Percentiles rank a stretch among this genome's conserved stretches.
Evolutionary conservation across 2,329 filamentous ascomycete species (phyloP).

Genomic region (Chaetomiaceae sp.): DNA sequence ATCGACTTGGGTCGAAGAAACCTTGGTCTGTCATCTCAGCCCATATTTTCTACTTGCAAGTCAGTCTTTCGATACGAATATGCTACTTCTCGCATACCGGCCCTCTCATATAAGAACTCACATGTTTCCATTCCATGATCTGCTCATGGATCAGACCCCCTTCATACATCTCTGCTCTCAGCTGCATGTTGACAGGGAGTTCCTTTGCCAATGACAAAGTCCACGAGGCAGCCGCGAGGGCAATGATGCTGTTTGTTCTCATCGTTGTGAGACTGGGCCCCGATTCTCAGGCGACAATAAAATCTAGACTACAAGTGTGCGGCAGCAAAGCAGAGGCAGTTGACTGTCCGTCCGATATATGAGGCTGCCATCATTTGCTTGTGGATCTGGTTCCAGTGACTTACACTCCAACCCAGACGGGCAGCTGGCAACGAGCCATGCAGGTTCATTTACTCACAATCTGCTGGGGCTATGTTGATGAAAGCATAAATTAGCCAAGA

Average conservation of each 20-base stretch:
- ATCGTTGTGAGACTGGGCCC: not conserved
- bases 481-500: too few species aligned
- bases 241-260: not conserved
- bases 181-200: constrained; percentile 4
- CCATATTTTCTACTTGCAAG: constrained; percentile 13
- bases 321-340: too few species aligned
- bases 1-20: constrained; percentile 18
- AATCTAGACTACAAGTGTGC: too few species aligned
- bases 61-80: not conserved
- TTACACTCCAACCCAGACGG: not conserved
- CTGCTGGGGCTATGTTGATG: not conserved
- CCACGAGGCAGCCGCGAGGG: not conserved
- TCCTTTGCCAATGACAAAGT: not conserved
- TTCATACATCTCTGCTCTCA: constrained; percentile 15
- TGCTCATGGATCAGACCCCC: constrained; percentile 15
- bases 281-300: too few species aligned
- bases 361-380: too few species aligned
- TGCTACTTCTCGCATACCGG: too few species aligned
- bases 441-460: not conserved
- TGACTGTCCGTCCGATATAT: too few species aligned
- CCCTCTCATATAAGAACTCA: too few species aligned
- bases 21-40: constrained; percentile 10
- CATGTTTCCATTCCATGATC: constrained; percentile 21
- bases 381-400: too few species aligned
- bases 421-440: not conserved